Evolutionary conservation across 1,284 basidiomycete species (phyloP), one percentile per base, ranked within the genome.

Genomic region (Athelia sp.): DNA sequence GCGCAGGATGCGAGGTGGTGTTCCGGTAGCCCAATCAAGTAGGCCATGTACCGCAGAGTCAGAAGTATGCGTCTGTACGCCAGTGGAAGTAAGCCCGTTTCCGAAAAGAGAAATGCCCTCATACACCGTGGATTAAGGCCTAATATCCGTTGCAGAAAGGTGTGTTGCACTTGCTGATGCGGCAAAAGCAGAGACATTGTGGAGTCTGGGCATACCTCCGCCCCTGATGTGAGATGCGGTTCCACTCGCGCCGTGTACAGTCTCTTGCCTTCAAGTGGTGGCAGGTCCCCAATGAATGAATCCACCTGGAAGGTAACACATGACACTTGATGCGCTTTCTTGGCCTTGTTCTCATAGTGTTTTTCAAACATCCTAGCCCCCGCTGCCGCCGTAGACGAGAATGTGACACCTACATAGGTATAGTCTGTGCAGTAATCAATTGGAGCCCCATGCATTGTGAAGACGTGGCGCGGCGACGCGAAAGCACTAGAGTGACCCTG

Each of bases 211-310:
- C 46, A 44, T 0, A 68, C 48, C 34, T 70, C 63, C 34, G 54
- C 57, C 1, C 59, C 66, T 23, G 40, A 52, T 1, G 50, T 65
- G 0, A 70, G 57, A 43, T 68, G 65, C 0, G 61, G 60, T 50
- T 68, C 66, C 1, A 68, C 57, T 0, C 59, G 50, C 0, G 62
- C 58, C 36, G 52, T 58, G 51, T 67, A 67, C 0, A 69, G 53
- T 4, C 35, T 48, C 1, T 47, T 48, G 0, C 50, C 55, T 8
- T 54, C 49, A 1, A 14, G 9, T 0, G 58, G 52, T 1, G 61
- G 58, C 1, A 66, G 46, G 14, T 26, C 23, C 0, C 61, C 60
- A 4, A 63, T 50, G 10, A 55, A 47, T 8, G 51, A 22, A 32
- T 63, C 55, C 3, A 55, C 43, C 4, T 48, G 52, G 10, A 61